Percentiles rank a stretch among this genome's conserved stretches.
Conservation (phyloP, 1,284 basidiomycete species). For the Fomes fomentarius region DNA sequence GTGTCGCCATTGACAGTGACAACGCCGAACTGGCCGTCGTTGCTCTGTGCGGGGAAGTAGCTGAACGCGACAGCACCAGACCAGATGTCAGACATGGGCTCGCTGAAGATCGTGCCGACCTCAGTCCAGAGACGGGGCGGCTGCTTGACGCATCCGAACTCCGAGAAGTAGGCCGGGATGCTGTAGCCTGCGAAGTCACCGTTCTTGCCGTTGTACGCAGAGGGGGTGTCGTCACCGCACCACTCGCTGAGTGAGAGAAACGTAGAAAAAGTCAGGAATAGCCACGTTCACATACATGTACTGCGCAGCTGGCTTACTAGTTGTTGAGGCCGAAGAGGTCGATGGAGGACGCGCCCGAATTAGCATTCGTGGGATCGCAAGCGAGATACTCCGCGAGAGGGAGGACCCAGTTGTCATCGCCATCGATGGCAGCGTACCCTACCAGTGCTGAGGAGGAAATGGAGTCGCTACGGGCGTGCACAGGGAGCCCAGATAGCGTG, state of each 20-base stretch:
- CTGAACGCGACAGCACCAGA: slow-evolving; percentile 90
- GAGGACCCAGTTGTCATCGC: slow-evolving; percentile 64
- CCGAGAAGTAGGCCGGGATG: slow-evolving; percentile 88
- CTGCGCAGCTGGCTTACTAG: slow-evolving; percentile 53
- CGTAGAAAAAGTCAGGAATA: slow-evolving; percentile 5
- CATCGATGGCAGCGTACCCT: slow-evolving; percentile 88
- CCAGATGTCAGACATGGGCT: slow-evolving; percentile 78
- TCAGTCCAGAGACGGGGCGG: slow-evolving; percentile 83
- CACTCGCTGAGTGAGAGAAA: slow-evolving; percentile 56
- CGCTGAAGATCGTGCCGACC: slow-evolving; percentile 71
- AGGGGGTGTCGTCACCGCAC: slow-evolving; percentile 69
- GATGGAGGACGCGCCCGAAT: slow-evolving; percentile 67
- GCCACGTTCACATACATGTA: slow-evolving; percentile 4
- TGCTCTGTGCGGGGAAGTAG: slow-evolving; percentile 77
- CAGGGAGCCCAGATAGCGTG: slow-evolving; percentile 6
- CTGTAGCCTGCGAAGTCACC: slow-evolving; percentile 68
- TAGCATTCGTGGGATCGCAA: slow-evolving; percentile 63
- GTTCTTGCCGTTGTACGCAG: slow-evolving; percentile 57
- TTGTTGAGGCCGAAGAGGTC: slow-evolving; percentile 87
- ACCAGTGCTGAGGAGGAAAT: slow-evolving; percentile 74
- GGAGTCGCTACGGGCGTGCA: slow-evolving; percentile 50
- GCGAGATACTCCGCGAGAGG: slow-evolving; percentile 81
- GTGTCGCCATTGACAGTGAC: slow-evolving; percentile 72
- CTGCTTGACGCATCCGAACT: slow-evolving; percentile 79
- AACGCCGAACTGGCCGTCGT: slow-evolving; percentile 81